A percentile compares a stretch with the other conserved stretches of the same genome.
Evolutionary conservation across 2,329 filamentous ascomycete genomes (phyloP).

Genomic region (Elsinoe ampelina): DNA sequence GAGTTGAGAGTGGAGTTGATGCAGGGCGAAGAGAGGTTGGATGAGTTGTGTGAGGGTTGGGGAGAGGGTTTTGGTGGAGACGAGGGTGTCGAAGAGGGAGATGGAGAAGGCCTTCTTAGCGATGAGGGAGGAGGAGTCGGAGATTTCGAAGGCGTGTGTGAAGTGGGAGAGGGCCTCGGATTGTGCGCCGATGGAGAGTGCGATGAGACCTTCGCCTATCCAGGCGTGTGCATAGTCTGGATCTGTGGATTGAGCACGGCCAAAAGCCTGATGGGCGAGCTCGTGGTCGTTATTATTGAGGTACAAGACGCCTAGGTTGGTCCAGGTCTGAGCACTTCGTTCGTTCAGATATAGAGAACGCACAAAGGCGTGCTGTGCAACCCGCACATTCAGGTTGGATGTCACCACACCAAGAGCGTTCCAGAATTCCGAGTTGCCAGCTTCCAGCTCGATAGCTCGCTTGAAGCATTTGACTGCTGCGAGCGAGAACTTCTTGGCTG

Average conservation of each 20-base stretch:
- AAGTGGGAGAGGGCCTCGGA: constrained; percentile 78
- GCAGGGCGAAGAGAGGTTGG: constrained; percentile 79
- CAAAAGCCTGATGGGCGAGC: constrained; percentile 84
- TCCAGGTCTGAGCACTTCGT: constrained; percentile 73
- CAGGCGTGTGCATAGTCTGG: constrained; percentile 90
- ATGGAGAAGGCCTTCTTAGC: constrained; percentile 71
- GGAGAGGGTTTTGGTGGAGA: constrained; percentile 45
- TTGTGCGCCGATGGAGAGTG: constrained; percentile 62
- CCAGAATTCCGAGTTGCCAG: constrained; percentile 93
- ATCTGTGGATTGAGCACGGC: constrained; percentile 83
- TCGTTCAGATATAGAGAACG: constrained; percentile 90
- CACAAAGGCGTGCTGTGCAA: constrained; percentile 88
- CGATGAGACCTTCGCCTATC: constrained; percentile 85
- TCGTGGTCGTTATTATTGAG: constrained; percentile 73
- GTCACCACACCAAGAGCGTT: constrained; percentile 90
- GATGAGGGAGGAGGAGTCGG: constrained; percentile 63
- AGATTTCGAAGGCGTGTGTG: constrained; percentile 88
- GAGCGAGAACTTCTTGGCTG: constrained; percentile 57
- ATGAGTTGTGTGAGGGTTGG: constrained; percentile 56
- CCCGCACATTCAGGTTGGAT: constrained; percentile 71
- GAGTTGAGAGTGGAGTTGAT: constrained; percentile 64
- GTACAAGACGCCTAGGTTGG: constrained; percentile 80
- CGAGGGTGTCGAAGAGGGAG: constrained; percentile 72
- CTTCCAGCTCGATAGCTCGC: constrained; percentile 86
- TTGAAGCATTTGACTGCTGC: constrained; percentile 88